Evolutionary conservation across 2,329 filamentous ascomycete genomes (phyloP).

Genomic region (Ceratocystis papillata): DNA sequence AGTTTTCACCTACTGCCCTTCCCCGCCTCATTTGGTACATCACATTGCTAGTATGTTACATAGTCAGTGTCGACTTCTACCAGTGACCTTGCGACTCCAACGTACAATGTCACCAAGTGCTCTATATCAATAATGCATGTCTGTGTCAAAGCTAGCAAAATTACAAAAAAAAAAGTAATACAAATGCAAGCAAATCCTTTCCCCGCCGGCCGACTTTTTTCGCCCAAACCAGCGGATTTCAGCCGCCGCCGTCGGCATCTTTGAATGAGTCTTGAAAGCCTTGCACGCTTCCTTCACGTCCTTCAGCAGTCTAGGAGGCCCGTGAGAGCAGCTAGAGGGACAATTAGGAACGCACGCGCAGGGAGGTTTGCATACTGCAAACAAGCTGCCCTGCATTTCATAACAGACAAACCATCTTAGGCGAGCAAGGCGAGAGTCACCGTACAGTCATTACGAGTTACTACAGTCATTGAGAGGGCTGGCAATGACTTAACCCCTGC

Average conservation of each 20-base stretch:
- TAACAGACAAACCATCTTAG: not conserved
- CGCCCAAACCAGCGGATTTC: not conserved
- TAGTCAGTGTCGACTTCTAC: too few species aligned
- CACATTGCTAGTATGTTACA: too few species aligned
- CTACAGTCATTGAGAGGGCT: not conserved
- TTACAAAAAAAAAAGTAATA: not conserved
- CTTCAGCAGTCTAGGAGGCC: not conserved
- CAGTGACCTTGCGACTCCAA: too few species aligned
- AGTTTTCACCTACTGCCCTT: too few species aligned
- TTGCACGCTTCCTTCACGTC: not conserved
- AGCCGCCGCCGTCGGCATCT: slow-evolving; percentile 1
- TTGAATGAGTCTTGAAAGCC: slow-evolving; percentile 5
- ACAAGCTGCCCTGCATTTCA: not conserved
- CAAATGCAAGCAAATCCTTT: not conserved
- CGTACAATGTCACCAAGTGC: too few species aligned
- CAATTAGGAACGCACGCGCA: not conserved
- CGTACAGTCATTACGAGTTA: not conserved
- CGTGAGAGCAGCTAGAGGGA: not conserved
- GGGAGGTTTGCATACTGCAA: slow-evolving; percentile 1
- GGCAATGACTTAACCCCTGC: not conserved
- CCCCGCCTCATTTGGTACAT: too few species aligned
- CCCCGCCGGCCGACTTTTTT: slow-evolving; percentile 7
- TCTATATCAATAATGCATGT: too few species aligned
- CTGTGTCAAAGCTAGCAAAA: too few species aligned
- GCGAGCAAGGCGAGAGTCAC: not conserved